Evolutionary conservation across 352 stramenopile genomes (phyloP).

Genomic region (Globisporangium polare): DNA sequence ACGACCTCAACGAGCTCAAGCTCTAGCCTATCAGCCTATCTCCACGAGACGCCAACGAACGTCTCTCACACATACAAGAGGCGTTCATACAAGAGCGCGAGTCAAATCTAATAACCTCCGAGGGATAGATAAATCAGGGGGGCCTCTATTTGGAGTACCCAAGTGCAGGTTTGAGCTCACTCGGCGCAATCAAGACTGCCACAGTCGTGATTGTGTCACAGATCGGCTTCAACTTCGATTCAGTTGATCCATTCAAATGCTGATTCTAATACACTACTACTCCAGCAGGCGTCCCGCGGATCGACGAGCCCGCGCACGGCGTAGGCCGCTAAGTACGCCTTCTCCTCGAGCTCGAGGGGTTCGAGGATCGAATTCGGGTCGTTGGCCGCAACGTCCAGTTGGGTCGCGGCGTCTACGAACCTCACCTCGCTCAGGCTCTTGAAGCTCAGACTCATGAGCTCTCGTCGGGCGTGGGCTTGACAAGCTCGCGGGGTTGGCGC

Average conservation of each 20-base stretch:
- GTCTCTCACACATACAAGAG: too few species aligned
- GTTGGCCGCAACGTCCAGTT: conserved; percentile 24
- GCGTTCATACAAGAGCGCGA: not conserved
- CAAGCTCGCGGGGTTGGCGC: conserved; percentile 50
- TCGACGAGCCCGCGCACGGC: conserved; percentile 1
- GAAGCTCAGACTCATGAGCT: too few species aligned
- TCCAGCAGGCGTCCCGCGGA: conserved; percentile 5
- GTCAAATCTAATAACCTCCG: not conserved
- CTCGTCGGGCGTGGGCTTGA: too few species aligned
- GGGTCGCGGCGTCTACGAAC: conserved; percentile 35
- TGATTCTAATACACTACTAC: not conserved
- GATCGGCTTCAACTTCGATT: not conserved
- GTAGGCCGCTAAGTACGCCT: conserved; percentile 13
- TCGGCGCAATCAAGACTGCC: too few species aligned
- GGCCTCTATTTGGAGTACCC: not conserved
- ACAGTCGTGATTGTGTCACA: not conserved
- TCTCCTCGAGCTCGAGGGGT: conserved; percentile 17
- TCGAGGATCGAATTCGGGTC: conserved; percentile 25
- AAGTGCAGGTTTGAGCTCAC: not conserved
- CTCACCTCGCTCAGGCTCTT: conserved; percentile 28
- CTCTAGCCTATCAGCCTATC: too few species aligned
- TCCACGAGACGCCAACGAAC: too few species aligned
- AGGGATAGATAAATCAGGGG: conserved; percentile 6
- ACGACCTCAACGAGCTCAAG: too few species aligned
- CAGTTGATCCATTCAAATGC: not conserved